Conservation (phyloP, 345 rosid genomes). For the Carallia pectinifolia region DNA sequence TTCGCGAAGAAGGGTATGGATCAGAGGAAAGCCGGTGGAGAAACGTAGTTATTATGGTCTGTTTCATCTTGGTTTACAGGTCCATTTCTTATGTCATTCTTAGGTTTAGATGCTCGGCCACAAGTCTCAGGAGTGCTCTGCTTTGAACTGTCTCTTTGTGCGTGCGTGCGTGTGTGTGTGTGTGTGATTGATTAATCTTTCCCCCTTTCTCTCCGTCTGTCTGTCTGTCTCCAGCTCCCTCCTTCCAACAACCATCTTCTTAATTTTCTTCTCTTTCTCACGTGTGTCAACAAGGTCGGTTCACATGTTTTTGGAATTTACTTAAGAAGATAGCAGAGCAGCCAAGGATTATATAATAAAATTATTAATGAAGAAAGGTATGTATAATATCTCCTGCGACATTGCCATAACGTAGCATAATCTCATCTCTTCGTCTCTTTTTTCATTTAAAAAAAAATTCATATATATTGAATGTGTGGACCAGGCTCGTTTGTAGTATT, state of each 20-base stretch:
- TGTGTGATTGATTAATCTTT: background rate
- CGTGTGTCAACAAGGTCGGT: conserved; percentile 28
- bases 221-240: no score
- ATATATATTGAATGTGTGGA: no score
- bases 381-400: background rate
- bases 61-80: conserved; percentile 77
- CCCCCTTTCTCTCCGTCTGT: background rate
- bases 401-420: background rate
- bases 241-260: no score
- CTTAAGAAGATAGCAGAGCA: conserved; percentile 27
- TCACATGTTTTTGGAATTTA: conserved; percentile 47
- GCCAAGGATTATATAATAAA: background rate
- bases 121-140: conserved; percentile 34
- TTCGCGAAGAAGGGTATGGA: conserved; percentile 70
- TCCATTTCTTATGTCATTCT: conserved; percentile 73
- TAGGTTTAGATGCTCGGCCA: conserved; percentile 66
- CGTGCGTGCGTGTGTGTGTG: background rate
- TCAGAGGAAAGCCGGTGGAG: conserved; percentile 66
- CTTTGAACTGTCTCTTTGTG: no score
- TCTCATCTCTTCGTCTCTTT: background rate
- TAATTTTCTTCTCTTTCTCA: conserved; percentile 16
- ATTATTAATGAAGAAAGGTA: conserved; percentile 1
- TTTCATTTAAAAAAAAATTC: background rate
- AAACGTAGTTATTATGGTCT: conserved; percentile 69
- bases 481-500: no score